These are phyloP conservation scores for Eutrema japonicum DNA, from an alignment of 345 rosid species.

Conservation along the genomic window DNA sequence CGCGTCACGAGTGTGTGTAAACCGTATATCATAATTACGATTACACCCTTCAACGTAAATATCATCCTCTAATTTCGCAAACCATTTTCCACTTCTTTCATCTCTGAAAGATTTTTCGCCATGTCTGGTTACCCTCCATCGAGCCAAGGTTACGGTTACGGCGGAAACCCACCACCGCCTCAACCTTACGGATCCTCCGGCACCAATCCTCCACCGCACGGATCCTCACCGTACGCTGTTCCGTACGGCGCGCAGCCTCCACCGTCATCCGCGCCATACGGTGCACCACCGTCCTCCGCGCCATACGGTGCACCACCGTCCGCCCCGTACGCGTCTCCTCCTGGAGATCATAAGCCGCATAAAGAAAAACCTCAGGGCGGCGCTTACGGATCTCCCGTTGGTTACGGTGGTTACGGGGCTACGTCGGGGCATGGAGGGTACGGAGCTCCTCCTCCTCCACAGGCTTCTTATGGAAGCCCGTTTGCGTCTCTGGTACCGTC, in stretches of 20 bases:
- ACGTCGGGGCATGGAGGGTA: constrained; percentile 43
- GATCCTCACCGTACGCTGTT: constrained; percentile 46
- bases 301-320: constrained; percentile 45
- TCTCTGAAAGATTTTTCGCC: constrained; percentile 15
- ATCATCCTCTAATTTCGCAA: background rate
- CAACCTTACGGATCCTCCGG: constrained; percentile 47
- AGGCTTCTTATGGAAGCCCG: constrained; percentile 68
- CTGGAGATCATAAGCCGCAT: constrained; percentile 34
- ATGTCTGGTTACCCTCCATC: constrained; percentile 49
- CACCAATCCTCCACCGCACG: constrained; percentile 39
- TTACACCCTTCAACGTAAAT: background rate
- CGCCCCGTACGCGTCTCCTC: constrained; percentile 29
- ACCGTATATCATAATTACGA: too few relatives aligned
- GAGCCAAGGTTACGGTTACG: constrained; percentile 46
- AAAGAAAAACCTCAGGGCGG: constrained; percentile 46
- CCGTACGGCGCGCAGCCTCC: constrained; percentile 51
- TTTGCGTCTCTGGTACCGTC: constrained; percentile 75
- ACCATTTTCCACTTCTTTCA: background rate
- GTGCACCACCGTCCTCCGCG: constrained; percentile 36
- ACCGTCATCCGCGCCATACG: constrained; percentile 39
- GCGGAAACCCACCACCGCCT: constrained; percentile 46
- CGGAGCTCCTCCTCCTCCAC: constrained; percentile 67
- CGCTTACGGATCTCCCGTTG: constrained; percentile 41
- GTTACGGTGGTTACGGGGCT: constrained; percentile 49
- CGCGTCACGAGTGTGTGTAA: too few relatives aligned